Base-by-base conservation (phyloP, 2,329 filamentous ascomycete species). In the Arthrinium phaeospermum region DNA sequence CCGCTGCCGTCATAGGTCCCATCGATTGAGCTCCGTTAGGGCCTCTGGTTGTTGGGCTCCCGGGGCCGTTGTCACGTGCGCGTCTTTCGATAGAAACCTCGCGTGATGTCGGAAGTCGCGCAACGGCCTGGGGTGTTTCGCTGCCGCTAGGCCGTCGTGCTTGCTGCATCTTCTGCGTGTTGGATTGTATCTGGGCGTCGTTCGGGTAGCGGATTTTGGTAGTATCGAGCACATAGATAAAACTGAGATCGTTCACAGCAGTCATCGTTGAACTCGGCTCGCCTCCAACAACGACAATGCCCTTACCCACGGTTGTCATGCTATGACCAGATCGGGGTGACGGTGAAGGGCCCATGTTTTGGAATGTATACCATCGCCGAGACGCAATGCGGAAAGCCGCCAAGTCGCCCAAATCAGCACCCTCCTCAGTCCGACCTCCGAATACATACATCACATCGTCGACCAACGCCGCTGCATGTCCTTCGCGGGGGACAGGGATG, bases 401-500 rank as follows among this genome's bases (percentile, higher is more conserved):
- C 61, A 99, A 87, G 82, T 99, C 96, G 46, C 96, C 96, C 4
- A 99, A 86, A 80, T 99, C 96, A 41, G 92, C 90, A 1, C 96
- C 96, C 77, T 98, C 95, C 79, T 98, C 94, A 0, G 95, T 98
- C 73, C 96, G 93, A 64, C 96, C 96, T 77, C 97, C 97, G 81
- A 99, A 99, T 74, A 99, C 91, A 84, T 99, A 99, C 97, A 99
- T 99, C 73, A 98, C 96, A 80, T 99, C 96, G 81, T 96, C 94
- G 61, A 99, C 95, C 27, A 99, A 86, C 4, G 96, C 92, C 19
- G 96, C 94, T 16, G 97, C 95, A 81, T 99, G 96, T 4, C 96
- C 96, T 86, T 99, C 96, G 73, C 96, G 91, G 24, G 96, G 92
- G 1, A 95, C 92, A 1, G 97, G 96, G 73, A 99, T 98, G 82